Evolutionary conservation across 305 asterid genomes (phyloP).

Genomic region (Fraxinus sp.): DNA sequence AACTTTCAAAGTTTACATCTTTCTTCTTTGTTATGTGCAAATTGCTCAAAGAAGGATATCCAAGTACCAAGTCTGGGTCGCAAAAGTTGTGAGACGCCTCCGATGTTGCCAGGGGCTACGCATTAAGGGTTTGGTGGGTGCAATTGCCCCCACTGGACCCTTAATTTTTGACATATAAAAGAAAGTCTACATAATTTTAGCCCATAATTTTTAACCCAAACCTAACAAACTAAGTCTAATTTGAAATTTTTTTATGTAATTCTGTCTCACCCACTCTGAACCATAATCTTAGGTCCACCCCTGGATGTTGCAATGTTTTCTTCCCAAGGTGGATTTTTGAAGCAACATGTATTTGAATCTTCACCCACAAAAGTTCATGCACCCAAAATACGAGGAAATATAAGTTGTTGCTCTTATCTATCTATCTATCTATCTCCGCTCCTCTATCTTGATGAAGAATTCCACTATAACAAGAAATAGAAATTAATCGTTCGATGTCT

Average conservation of each 20-base stretch:
- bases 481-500: too few relatives aligned
- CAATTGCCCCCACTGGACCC: neutral
- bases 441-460: neutral
- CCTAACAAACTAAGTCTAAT: neutral
- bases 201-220: neutral
- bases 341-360: constrained; percentile 54
- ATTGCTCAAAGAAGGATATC: constrained; percentile 78
- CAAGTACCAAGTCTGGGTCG: constrained; percentile 31
- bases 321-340: constrained; percentile 79
- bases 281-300: too few relatives aligned
- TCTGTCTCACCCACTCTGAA: too few relatives aligned
- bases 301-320: constrained; percentile 33
- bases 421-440: too few relatives aligned
- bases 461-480: too few relatives aligned
- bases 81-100: constrained; percentile 40
- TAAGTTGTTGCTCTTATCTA: too few relatives aligned
- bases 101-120: constrained; percentile 22
- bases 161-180: neutral
- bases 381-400: too few relatives aligned
- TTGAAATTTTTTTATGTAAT: too few relatives aligned
- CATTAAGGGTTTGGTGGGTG: neutral
- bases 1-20: constrained; percentile 77
- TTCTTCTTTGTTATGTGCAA: constrained; percentile 88
- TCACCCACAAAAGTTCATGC: constrained; percentile 35
- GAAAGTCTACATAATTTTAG: neutral